Conservation (phyloP, 1,284 basidiomycete genomes). For the Austroboletus novae-zelandiae region DNA sequence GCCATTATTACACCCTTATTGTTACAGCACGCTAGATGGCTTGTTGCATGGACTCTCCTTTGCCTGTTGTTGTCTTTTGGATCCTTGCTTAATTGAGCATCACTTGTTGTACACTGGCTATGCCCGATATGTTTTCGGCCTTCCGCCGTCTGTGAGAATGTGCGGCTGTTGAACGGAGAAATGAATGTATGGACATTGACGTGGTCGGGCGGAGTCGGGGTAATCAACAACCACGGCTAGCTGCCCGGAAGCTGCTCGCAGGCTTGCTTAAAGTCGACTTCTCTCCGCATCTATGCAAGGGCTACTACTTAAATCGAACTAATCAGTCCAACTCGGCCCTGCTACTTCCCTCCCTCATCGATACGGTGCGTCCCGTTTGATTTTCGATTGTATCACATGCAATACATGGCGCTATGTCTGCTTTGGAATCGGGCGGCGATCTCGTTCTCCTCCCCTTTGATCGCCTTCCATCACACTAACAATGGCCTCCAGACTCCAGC, state of each 20-base stretch:
- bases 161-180: not conserved
- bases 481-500: slow-evolving; percentile 56
- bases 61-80: slow-evolving; percentile 9
- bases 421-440: not conserved
- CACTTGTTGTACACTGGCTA: not conserved
- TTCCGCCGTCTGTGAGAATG: not conserved
- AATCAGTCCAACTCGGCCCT: not conserved
- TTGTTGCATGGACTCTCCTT: slow-evolving; percentile 12
- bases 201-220: slow-evolving; percentile 4
- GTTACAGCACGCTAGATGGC: slow-evolving; percentile 19
- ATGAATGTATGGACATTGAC: not conserved
- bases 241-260: not conserved
- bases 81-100: slow-evolving; percentile 22
- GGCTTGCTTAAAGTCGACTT: not conserved
- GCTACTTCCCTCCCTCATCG: not conserved
- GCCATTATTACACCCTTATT: slow-evolving; percentile 11
- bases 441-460: not conserved
- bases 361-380: slow-evolving; percentile 8
- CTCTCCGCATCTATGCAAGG: not conserved
- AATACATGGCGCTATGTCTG: not conserved
- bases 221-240: not conserved
- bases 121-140: not conserved
- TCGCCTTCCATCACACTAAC: slow-evolving; percentile 2
- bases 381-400: slow-evolving; percentile 26
- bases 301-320: slow-evolving; percentile 2